A percentile compares a stretch with the other conserved stretches of the same genome.
phyloP scores from a whole-genome alignment of 2,329 filamentous ascomycete species.

The Metarhizium robertsii region DNA sequence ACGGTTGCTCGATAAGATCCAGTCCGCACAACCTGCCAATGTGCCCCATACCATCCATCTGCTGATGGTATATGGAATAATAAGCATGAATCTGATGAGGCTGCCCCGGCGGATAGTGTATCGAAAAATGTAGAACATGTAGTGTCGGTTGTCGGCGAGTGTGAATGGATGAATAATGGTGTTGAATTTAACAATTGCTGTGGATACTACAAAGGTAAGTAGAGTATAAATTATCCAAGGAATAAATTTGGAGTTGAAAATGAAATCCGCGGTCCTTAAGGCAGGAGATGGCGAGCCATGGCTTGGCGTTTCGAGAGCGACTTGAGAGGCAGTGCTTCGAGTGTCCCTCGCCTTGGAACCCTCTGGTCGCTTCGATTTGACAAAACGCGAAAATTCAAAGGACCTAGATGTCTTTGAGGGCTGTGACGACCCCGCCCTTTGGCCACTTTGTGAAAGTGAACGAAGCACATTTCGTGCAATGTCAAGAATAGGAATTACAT shows the following conservation, averaged over 20 bases:
- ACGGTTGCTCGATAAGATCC: conserved; percentile 8
- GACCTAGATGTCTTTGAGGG: background rate
- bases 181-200: conserved; percentile 61
- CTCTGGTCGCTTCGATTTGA: background rate
- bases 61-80: conserved; percentile 60
- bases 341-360: background rate
- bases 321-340: background rate
- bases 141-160: conserved; percentile 91
- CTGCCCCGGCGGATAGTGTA: conserved; percentile 62
- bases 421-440: background rate
- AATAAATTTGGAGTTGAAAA: conserved; percentile 22
- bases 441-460: background rate
- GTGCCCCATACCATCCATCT: conserved; percentile 59
- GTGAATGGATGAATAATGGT: conserved; percentile 95
- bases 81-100: conserved; percentile 55
- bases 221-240: conserved; percentile 27
- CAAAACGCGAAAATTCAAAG: background rate
- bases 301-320: background rate
- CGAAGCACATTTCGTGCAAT: background rate
- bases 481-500: conserved; percentile 27
- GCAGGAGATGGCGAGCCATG: conserved; percentile 6
- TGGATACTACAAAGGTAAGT: conserved; percentile 25
- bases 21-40: conserved; percentile 37
- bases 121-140: conserved; percentile 93
- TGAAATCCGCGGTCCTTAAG: conserved; percentile 2